Conservation (phyloP, 1,284 basidiomycete genomes). For the Cystobasidium sp. region DNA sequence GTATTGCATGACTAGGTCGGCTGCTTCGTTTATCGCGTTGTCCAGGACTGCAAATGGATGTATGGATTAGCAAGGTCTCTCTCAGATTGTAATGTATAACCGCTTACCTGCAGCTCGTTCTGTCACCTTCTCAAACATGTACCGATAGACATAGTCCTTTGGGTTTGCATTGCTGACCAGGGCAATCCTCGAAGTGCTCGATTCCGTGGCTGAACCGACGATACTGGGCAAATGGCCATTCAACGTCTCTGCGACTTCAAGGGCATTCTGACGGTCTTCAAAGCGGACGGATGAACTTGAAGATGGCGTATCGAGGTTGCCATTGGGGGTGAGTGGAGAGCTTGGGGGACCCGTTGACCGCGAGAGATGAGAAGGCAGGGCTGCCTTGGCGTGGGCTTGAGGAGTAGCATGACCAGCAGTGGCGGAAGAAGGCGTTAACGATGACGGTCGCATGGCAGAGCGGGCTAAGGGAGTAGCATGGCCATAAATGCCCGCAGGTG, state of each 20-base stretch:
- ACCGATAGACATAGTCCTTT: slow-evolving; percentile 63
- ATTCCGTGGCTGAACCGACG: slow-evolving; percentile 33
- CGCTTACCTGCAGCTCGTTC: slow-evolving; percentile 74
- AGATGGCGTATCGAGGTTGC: slow-evolving; percentile 2
- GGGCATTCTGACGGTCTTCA: slow-evolving; percentile 40
- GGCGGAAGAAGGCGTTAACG: background rate
- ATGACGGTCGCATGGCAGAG: slow-evolving; percentile 18
- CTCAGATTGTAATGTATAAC: background rate
- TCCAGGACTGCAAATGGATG: slow-evolving; percentile 67
- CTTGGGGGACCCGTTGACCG: slow-evolving; percentile 9
- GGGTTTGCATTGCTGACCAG: slow-evolving; percentile 46
- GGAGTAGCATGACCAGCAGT: slow-evolving; percentile 2
- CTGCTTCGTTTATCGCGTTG: slow-evolving; percentile 80
- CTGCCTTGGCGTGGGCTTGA: slow-evolving; percentile 9
- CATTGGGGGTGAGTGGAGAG: background rate
- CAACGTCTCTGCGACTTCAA: slow-evolving; percentile 48
- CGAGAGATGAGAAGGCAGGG: slow-evolving; percentile 34
- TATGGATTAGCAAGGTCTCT: background rate
- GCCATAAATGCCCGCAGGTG: background rate
- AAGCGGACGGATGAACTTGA: slow-evolving; percentile 23
- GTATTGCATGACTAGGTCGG: slow-evolving; percentile 69
- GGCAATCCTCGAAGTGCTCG: slow-evolving; percentile 39
- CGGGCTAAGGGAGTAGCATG: slow-evolving; percentile 4
- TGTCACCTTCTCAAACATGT: slow-evolving; percentile 88
- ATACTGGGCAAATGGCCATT: slow-evolving; percentile 48